Evolutionary conservation across 2,329 filamentous ascomycete species (phyloP), one percentile per base, ranked within the genome.

Genomic region (Cryphonectria radicalis): DNA sequence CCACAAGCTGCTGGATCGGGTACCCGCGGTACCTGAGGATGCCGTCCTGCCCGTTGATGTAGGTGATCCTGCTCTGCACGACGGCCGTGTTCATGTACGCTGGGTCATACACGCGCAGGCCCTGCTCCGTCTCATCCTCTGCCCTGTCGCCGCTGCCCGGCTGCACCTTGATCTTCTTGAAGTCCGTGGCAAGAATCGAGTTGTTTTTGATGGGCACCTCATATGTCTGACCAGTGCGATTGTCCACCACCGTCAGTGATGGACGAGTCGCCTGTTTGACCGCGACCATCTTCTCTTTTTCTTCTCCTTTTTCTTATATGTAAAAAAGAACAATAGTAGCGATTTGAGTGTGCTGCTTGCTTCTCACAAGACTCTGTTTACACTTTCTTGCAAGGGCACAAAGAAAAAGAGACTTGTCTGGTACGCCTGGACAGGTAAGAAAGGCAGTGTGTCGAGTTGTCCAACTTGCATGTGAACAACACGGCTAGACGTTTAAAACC

Each of bases 61-160:
- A 86, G 40, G 84, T 86, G 76, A 87, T 87, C 65, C 78, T 81
- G 75, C 82, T 84, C 78, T 84, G 78, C 28, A 86, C 81, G 1
- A 85, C 85, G 25, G 84, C 84, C 1, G 85, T 86, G 79, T 86
- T 87, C 81, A 86, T 84, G 78, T 85, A 87, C 3, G 82, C 85
- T n/a, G 84, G 84, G 77, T 86, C 85, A 69, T 81, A 86, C 50
- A 87, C 80, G 32, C 84, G 77, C n/a, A 87, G 81, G 14, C 85
- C 85, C 74, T 86, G 84, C 13, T 79, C 79, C 3, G 82, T 84
- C 78, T 85, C 84, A 76, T 85, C 81, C 69, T 85, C 83, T 13
- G 80, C 74, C 81, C 81, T 66, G 79, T 74, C 14, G 76, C 74
- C 66, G 74, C 74, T 64, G 74, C 22, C 77, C 42, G 4, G 0